phyloP scores from a whole-genome alignment of 805 yeast genomes.

The Cyberlindnera euphorbiae region DNA sequence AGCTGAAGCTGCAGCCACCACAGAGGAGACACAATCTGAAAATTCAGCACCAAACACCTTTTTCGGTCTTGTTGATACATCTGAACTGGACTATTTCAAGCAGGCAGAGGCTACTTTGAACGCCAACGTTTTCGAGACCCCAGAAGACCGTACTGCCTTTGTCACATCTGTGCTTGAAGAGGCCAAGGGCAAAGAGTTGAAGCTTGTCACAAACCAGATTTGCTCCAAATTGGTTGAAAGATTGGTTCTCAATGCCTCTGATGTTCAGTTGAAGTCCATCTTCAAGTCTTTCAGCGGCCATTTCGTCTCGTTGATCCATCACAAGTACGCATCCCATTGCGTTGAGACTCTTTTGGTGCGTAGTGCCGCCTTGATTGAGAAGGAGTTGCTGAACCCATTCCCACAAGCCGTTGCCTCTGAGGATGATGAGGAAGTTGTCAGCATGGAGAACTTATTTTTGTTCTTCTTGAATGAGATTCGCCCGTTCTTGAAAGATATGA shows the following conservation, averaged over 20 bases:
- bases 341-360: slow-evolving; percentile 79
- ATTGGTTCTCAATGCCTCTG: slow-evolving; percentile 61
- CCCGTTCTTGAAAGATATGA: slow-evolving; percentile 55
- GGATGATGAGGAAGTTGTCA: slow-evolving; percentile 33
- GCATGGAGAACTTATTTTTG: slow-evolving; percentile 64
- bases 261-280: slow-evolving; percentile 58
- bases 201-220: slow-evolving; percentile 88
- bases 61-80: slow-evolving; percentile 81
- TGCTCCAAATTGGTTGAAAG: slow-evolving; percentile 92
- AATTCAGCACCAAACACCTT: slow-evolving; percentile 43
- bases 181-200: slow-evolving; percentile 82
- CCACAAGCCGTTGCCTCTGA: slow-evolving; percentile 26
- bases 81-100: slow-evolving; percentile 86
- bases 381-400: slow-evolving; percentile 52
- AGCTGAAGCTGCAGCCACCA: slow-evolving; percentile 1
- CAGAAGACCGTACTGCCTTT: slow-evolving; percentile 71
- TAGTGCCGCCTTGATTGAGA: slow-evolving; percentile 68
- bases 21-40: slow-evolving; percentile 2
- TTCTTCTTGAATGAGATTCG: slow-evolving; percentile 63
- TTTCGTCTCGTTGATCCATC: slow-evolving; percentile 71
- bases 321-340: slow-evolving; percentile 92
- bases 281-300: slow-evolving; percentile 70
- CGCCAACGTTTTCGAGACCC: slow-evolving; percentile 67
- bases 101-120: slow-evolving; percentile 86
- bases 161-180: slow-evolving; percentile 79